phyloP scores from a whole-genome alignment of 441 rosid genomes.

The Populus hybrid region DNA sequence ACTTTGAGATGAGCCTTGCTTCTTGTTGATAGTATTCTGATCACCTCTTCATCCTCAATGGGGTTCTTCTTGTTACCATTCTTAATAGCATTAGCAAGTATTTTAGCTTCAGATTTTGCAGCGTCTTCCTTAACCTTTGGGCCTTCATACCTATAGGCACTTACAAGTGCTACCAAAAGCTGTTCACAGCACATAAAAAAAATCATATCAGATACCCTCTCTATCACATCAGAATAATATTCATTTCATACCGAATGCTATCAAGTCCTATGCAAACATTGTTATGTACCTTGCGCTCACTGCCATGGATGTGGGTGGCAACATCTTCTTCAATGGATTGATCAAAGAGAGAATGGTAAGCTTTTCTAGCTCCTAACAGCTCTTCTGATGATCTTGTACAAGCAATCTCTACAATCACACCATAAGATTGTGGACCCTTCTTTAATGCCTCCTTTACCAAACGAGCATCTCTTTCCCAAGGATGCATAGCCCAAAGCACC shows the following conservation, averaged over 20 bases:
- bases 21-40: constrained; percentile 68
- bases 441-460: constrained; percentile 55
- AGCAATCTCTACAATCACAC: constrained; percentile 64
- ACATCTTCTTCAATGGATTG: constrained; percentile 85
- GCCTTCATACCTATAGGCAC: constrained; percentile 93
- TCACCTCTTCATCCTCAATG: constrained; percentile 57
- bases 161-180: constrained; percentile 83
- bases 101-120: constrained; percentile 63
- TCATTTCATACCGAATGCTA: background rate
- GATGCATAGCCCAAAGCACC: constrained; percentile 76
- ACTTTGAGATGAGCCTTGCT: constrained; percentile 69
- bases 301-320: constrained; percentile 45
- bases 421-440: constrained; percentile 50
- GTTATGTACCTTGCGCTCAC: constrained; percentile 52
- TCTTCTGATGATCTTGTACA: constrained; percentile 80
- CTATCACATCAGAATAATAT: background rate
- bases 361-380: constrained; percentile 78
- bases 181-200: constrained; percentile 21
- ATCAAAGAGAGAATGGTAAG: constrained; percentile 83
- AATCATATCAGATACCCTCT: background rate
- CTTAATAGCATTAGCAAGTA: constrained; percentile 40
- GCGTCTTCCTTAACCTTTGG: constrained; percentile 44
- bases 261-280: background rate
- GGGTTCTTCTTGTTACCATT: constrained; percentile 34
- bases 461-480: constrained; percentile 97